phyloP scores from a whole-genome alignment of 2,329 filamentous ascomycete species.

The Tolypocladium inflatum region DNA sequence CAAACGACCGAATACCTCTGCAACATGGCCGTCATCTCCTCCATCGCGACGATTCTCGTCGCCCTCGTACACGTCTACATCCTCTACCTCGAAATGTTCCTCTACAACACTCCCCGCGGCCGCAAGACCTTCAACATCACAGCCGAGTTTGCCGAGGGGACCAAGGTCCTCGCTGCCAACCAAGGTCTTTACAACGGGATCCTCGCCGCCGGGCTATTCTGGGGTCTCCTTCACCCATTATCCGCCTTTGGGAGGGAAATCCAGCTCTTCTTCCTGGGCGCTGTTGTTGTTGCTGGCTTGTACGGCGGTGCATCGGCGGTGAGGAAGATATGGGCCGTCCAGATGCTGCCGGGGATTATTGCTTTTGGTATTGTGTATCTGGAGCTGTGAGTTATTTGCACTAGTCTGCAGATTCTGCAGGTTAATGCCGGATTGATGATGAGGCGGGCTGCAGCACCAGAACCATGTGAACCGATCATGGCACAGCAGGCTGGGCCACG shows the following conservation, averaged over 20 bases:
- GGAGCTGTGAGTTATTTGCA: slow-evolving; percentile 6
- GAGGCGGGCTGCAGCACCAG: no score
- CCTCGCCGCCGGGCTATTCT: slow-evolving; percentile 36
- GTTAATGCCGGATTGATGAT: no score
- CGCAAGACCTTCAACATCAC: slow-evolving; percentile 33
- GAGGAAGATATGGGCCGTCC: slow-evolving; percentile 32
- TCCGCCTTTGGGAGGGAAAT: slow-evolving; percentile 31
- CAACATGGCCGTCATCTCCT: slow-evolving; percentile 12
- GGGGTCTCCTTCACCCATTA: slow-evolving; percentile 36
- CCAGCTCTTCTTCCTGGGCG: slow-evolving; percentile 36
- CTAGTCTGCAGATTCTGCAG: neutral
- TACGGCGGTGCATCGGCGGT: slow-evolving; percentile 33
- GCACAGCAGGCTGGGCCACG: no score
- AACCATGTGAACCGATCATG: no score
- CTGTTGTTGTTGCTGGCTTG: slow-evolving; percentile 32
- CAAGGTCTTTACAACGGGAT: slow-evolving; percentile 46
- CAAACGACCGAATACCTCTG: neutral
- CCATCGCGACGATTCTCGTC: slow-evolving; percentile 26
- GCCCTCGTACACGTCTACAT: slow-evolving; percentile 38
- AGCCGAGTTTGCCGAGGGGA: slow-evolving; percentile 34
- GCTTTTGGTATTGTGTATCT: slow-evolving; percentile 1
- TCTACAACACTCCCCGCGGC: slow-evolving; percentile 37
- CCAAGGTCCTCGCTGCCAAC: slow-evolving; percentile 35
- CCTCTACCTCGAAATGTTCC: slow-evolving; percentile 37
- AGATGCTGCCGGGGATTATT: slow-evolving; percentile 21